Evolutionary conservation across 2,329 filamentous ascomycete species (phyloP), one percentile per base, ranked within the genome.

Genomic region (Colletotrichum godetiae): DNA sequence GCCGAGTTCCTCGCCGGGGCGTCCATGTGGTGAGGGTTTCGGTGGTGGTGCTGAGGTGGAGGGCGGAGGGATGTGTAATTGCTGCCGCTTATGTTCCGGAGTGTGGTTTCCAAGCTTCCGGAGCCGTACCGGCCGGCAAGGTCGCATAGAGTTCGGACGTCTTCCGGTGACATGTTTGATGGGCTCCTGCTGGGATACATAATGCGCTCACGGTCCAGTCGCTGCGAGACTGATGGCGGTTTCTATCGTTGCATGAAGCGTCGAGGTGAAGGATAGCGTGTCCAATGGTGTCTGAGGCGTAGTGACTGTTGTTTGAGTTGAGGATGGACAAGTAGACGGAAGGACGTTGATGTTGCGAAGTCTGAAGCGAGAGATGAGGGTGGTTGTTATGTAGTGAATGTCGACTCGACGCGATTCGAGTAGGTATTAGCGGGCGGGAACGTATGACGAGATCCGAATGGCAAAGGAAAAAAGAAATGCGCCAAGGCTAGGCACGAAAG

Each of bases 1-100:
- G 81, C 82, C 4, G 84, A 85, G 63, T 81, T 79, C 8, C 70
- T 52, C 10, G 55, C 58, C 6, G 70, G 22, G 2, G 24, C 27
- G 42, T 11, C 22, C 15, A 12, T 8, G 42, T 49, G 55, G 24
- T 22, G 62, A 15, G 57, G 52, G 1, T 37, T 55, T 22, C 22
- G 42, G 4, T 63, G 62, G 29, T 35, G 58, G 8, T 52, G 67
- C 4, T 60, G 66, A 15, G 31, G 59, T 15, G 12, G 52, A n/a
- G 59, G 70, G 22, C 15, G 67, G 8, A 58, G 60, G 2, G 60
- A 12, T 2, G 58, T 63, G 8, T 68, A n/a, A 19, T 24, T 29
- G 59, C 24, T 42, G 24, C 58, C n/a, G 66, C 52, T 68, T 1
- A 73, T 63, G 46, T 29, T 70, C 4, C 60, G 66, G 12, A 73